phyloP scores from a whole-genome alignment of 306 rosid species.

The Acmispon strigosus region DNA sequence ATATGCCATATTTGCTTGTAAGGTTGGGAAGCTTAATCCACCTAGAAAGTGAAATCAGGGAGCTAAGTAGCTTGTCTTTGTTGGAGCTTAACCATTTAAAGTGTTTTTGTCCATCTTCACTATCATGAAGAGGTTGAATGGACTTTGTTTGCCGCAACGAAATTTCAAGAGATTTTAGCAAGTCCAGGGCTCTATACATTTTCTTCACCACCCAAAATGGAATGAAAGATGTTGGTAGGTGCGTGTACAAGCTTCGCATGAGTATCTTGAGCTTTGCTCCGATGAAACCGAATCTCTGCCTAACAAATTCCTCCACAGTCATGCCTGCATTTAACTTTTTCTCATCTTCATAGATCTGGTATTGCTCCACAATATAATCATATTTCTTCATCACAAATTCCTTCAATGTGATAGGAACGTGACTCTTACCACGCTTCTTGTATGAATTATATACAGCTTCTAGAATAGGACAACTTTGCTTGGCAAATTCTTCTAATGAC shows the following conservation, averaged over 20 bases:
- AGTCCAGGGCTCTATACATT: conserved; percentile 14
- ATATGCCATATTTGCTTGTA: not conserved
- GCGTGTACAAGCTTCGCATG: conserved; percentile 26
- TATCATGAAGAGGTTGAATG: not conserved
- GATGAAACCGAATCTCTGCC: conserved; percentile 2
- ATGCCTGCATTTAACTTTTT: not conserved
- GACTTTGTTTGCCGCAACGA: not conserved
- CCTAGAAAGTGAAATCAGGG: not conserved
- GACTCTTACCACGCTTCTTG: not conserved
- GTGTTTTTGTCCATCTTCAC: not conserved
- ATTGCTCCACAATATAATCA: not conserved
- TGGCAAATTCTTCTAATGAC: conserved; percentile 22
- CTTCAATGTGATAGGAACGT: conserved; percentile 12
- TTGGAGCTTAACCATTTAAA: not conserved
- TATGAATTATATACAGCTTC: not conserved
- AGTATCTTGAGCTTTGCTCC: not conserved
- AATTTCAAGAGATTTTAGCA: conserved; percentile 14
- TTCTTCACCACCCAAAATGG: not conserved
- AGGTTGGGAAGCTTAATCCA: not conserved
- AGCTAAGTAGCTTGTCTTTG: not conserved
- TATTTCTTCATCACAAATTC: conserved; percentile 21
- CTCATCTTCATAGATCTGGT: not conserved
- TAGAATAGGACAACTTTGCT: not conserved
- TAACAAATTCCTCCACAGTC: conserved; percentile 28
- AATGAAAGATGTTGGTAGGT: conserved; percentile 44